A percentile compares a stretch with the other conserved stretches of the same genome.
Conservation (phyloP, 352 stramenopile genomes). For the Phytophthora tubulina region DNA sequence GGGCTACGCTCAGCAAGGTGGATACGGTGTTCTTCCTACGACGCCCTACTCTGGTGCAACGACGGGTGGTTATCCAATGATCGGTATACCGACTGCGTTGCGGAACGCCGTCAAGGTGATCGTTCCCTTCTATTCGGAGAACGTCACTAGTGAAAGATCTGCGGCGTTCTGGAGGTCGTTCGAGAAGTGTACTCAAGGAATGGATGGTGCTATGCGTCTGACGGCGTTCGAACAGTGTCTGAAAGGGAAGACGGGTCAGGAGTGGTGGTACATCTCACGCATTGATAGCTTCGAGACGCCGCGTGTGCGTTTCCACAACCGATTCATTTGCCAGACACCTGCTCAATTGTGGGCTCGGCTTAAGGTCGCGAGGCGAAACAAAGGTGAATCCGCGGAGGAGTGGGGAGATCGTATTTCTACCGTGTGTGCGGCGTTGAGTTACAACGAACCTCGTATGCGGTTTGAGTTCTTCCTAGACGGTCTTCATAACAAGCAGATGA, state of each 20-base stretch:
- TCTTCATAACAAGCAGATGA: background rate
- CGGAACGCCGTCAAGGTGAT: slow-evolving; percentile 8
- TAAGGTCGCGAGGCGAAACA: background rate
- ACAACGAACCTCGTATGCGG: slow-evolving; percentile 6
- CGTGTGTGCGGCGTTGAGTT: background rate
- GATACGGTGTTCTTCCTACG: too few relatives aligned
- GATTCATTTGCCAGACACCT: slow-evolving; percentile 15
- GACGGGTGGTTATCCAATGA: background rate
- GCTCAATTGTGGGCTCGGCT: background rate
- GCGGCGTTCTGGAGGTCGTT: slow-evolving; percentile 6
- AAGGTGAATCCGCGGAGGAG: slow-evolving; percentile 8
- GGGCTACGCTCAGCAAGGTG: too few relatives aligned
- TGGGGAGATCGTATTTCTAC: background rate
- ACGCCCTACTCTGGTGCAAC: too few relatives aligned
- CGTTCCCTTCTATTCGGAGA: slow-evolving; percentile 3
- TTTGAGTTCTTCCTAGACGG: slow-evolving; percentile 16
- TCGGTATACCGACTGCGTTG: slow-evolving; percentile 2
- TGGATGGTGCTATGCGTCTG: background rate
- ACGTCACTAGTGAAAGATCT: background rate
- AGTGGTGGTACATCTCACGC: slow-evolving; percentile 8
- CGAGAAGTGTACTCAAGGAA: slow-evolving; percentile 1
- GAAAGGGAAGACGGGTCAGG: background rate
- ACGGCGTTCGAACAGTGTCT: background rate
- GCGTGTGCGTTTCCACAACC: slow-evolving; percentile 9
- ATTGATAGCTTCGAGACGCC: slow-evolving; percentile 4